Evolutionary conservation across 116 monocot genomes (phyloP), one percentile per base, ranked within the genome.

Genomic region (Zostera marina): DNA sequence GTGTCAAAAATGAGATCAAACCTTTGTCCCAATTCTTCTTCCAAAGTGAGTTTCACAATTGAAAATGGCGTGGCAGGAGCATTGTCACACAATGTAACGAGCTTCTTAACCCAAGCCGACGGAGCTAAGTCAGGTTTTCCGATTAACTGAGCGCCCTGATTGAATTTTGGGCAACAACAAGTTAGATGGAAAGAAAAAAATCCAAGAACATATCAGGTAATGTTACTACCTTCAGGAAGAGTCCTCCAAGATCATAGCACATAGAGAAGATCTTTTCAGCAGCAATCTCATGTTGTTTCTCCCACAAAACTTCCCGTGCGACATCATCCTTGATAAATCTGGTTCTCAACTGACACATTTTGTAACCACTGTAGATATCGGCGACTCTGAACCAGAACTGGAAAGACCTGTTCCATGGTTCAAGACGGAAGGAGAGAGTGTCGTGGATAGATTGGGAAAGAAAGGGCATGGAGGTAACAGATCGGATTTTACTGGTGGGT

Each of bases 91-190:
- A 96, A 54, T 11, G 79, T 96, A 17, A 96, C 85, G 45, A 96
- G 84, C 71, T 68, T 82, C 80, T 68, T 89, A 52, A 96, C 96
- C 96, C 89, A 96, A 55, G 94, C 94, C 48, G 79, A 53, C 20
- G 94, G 89, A n/a, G 94, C 88, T 71, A 88, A 72, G 66, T 96
- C 94, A 56, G 89, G 94, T 77, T 96, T 96, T 5, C 89, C 89
- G 9, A 96, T 66, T 72, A 96, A 41, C 71, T 96, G 94, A 42
- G 94, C 94, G 70, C 77, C 85, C 94, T 96, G 66, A 64, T 66
- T 22, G 24, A 61, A 61, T 46, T 61, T 61, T 15, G 2, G 32
- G 32, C 32, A 32, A 5, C 32, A 32, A 5, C 32, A 32, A 32
- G 32, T 32, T 32, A 32, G 32, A 32, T 32, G 32, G 32, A 1